Base-by-base conservation (phyloP, 176 grass and related monocot genomes). In the Eleusine indica region DNA sequence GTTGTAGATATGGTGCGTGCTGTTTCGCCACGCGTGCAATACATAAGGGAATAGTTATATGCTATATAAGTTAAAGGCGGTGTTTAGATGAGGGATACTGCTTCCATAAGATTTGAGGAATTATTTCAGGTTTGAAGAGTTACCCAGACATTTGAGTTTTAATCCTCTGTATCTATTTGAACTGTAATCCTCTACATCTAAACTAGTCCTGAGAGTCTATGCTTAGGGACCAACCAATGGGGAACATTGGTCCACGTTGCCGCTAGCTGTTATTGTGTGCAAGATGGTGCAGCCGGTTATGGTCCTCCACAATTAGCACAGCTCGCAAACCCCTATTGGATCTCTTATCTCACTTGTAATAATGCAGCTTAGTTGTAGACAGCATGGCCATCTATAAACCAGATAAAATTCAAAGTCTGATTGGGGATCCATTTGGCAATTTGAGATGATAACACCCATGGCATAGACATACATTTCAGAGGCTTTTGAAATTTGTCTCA, bases 321-420 rank as follows among this genome's bases (percentile, higher is more conserved):
- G 41, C 21, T 19, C 17, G 19, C 52, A 76, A 43, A 63, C 22
- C 22, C 11, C 11, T 30, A 64, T 64, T 30, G 25, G 25, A 30
- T 64, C 25, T 63, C 60, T 63, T 63, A 63, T 63, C 60, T 30
- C 3, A 7, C 4, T 44, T 65, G 62, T 74, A 77, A 89, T 71
- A 89, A 89, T 72, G 71, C 66, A 15, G 63, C 71, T 46, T 86
- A 76, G 83, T 86, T 89, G 87, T 89, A 65, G 42, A 82, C 88
- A 86, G 88, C 69, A 75, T 37, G 82, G 43, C 66, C 32, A 38
- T 40, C 39, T 75, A 21, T n/a, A 10, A 44, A 6, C 28, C 46
- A 74, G 56, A 49, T 44, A 66, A 68, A 69, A 49, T 41, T 39
- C 38, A 47, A 68, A 75, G 68, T 49, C n/a, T 35, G 2, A 32